Base-by-base conservation (phyloP, 2,329 filamentous ascomycete species). In the Beauveria sp. region DNA sequence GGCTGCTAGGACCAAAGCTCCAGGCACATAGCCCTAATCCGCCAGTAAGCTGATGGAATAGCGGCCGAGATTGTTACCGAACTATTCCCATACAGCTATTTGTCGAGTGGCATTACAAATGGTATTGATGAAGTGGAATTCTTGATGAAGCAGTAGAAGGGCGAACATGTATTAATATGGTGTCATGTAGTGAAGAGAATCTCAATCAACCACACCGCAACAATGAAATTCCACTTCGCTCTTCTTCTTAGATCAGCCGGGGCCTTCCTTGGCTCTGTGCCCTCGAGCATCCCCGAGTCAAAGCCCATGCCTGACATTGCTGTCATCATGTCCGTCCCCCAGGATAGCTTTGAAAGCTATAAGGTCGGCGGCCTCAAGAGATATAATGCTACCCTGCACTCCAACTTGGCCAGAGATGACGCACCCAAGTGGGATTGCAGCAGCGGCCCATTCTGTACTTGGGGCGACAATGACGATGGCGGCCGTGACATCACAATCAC, bases 381-480 rank as follows among this genome's bases (percentile, higher is more conserved):
- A 18, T n/a, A 41, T 4, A 44, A 48, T n/a, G n/a, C 60, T 16
- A 51, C 24, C 8, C 3, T 48, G 4, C 10, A 43, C 34, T 18
- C 18, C 12, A 24, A 26, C 47, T 20, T 18, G 5, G 41, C 26
- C 3, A 37, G 24, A 12, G 48, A 60, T 9, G 30, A 26, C 20
- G 20, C 34, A 18, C 56, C 55, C 16, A 30, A 10, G 3, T 55
- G 58, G 43, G 30, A 41, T n/a, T 61, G 51, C 51, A 61, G 51
- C 51, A 28, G 9, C 26, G 47, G 20, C 40, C 60, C 18, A 58
- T 57, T n/a, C 60, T 54, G 10, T 24, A 62, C 54, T 5, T 62
- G 47, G 40, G 54, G 60, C 14, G 54, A 62, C 20, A n/a, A 62
- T n/a, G 47, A 58, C 53, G 54, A 62, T 30, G 60, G 60, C 2